Conservation (phyloP, 2,329 filamentous ascomycete genomes). For the Cytospora mali region DNA sequence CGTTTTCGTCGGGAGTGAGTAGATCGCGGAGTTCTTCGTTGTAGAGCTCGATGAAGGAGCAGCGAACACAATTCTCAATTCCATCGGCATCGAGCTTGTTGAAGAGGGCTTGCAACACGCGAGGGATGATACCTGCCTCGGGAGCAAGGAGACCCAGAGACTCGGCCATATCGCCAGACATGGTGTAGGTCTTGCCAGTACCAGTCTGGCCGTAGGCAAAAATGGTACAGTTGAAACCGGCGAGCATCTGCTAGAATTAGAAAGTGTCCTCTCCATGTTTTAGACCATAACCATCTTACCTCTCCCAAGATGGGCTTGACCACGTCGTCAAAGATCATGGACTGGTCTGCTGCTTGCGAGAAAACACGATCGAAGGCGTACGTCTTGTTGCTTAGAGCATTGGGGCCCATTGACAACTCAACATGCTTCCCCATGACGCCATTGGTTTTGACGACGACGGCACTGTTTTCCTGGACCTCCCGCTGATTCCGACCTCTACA, state of each 20-base stretch:
- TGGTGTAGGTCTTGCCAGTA: slow-evolving; percentile 98
- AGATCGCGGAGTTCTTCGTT: slow-evolving; percentile 96
- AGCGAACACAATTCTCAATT: slow-evolving; percentile 87
- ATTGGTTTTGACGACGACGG: slow-evolving; percentile 85
- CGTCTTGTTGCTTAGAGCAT: slow-evolving; percentile 89
- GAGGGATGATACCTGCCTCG: slow-evolving; percentile 91
- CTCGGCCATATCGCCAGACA: slow-evolving; percentile 97
- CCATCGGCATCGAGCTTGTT: slow-evolving; percentile 78
- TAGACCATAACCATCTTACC: slow-evolving; percentile 48
- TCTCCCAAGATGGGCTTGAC: slow-evolving; percentile 92
- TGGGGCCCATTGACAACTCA: slow-evolving; percentile 89
- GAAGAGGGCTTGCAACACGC: slow-evolving; percentile 86
- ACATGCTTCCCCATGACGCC: slow-evolving; percentile 85
- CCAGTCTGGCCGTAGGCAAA: slow-evolving; percentile 98
- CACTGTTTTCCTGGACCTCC: slow-evolving; percentile 92
- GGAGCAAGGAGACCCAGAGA: slow-evolving; percentile 84
- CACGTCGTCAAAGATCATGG: slow-evolving; percentile 92
- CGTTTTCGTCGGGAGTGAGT: slow-evolving; percentile 76
- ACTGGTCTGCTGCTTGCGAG: slow-evolving; percentile 90
- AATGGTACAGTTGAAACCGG: slow-evolving; percentile 96
- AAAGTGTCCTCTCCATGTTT: slow-evolving; percentile 3
- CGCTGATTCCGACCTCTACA: slow-evolving; percentile 91
- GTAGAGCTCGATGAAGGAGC: slow-evolving; percentile 98
- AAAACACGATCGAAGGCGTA: slow-evolving; percentile 98
- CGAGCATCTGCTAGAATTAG: slow-evolving; percentile 68